Conservation (phyloP, 306 rosid genomes). For the Cicer chorassanicum region DNA sequence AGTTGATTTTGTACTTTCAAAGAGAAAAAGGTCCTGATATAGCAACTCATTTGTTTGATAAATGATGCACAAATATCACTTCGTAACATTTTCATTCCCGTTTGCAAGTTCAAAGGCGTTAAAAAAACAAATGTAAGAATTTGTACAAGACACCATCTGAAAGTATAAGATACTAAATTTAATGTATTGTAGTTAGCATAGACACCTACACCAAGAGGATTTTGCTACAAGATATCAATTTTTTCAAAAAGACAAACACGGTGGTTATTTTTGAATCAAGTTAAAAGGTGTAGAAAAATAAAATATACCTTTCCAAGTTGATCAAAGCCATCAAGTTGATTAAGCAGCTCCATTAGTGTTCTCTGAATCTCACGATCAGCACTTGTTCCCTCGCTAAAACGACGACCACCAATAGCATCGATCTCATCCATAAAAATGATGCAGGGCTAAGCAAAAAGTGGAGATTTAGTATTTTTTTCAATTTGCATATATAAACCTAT, state of each 20-base stretch:
- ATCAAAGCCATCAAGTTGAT: slow-evolving; percentile 99
- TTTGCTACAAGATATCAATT: not conserved
- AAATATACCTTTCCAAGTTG: slow-evolving; percentile 85
- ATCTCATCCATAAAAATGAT: slow-evolving; percentile 99
- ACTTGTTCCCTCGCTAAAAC: slow-evolving; percentile 96
- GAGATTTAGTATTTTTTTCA: slow-evolving; percentile 33
- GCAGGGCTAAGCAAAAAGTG: slow-evolving; percentile 72
- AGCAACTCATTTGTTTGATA: slow-evolving; percentile 12
- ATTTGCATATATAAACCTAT: slow-evolving; percentile 5
- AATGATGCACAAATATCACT: slow-evolving; percentile 2
- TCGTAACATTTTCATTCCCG: not conserved
- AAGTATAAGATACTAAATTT: not conserved
- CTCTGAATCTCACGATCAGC: slow-evolving; percentile 98
- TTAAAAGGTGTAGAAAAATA: slow-evolving; percentile 10
- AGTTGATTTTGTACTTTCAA: not conserved
- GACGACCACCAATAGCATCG: slow-evolving; percentile 99
- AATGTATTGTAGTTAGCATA: not conserved
- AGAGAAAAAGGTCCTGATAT: not conserved
- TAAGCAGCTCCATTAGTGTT: slow-evolving; percentile 92
- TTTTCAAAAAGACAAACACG: not conserved
- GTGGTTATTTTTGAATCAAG: not conserved
- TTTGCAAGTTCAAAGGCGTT: not conserved
- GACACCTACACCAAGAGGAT: slow-evolving; percentile 1
- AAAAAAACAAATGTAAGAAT: not conserved
- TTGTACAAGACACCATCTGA: not conserved